Evolutionary conservation across 768 basidiomycete species (phyloP).

Genomic region (Holtermannia corniformis): DNA sequence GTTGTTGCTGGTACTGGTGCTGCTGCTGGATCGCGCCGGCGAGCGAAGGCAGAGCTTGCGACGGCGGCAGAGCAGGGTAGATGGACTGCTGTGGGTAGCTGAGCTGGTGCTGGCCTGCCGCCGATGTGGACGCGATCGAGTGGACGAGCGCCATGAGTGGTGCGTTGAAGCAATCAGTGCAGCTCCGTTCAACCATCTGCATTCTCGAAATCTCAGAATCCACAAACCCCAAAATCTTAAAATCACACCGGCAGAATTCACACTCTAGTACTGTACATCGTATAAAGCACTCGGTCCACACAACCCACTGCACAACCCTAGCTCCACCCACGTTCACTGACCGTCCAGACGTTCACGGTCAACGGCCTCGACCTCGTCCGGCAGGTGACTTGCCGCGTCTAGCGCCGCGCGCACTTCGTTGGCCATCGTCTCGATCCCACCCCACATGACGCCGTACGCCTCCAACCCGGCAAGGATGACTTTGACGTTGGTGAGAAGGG

Average conservation of each 20-base stretch:
- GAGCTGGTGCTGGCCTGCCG: neutral
- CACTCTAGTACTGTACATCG: no score
- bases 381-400: conserved; percentile 32
- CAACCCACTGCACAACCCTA: no score
- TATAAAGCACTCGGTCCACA: no score
- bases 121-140: no score
- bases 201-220: no score
- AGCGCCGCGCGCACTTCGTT: conserved; percentile 39
- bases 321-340: no score
- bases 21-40: neutral
- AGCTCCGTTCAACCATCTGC: no score
- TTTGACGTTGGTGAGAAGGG: conserved; percentile 39
- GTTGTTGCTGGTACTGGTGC: neutral
- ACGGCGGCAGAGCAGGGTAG: neutral
- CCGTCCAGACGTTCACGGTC: no score
- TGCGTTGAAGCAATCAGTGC: no score
- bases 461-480: conserved; percentile 38
- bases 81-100: neutral
- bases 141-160: no score
- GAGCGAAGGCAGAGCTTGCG: neutral
- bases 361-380: conserved; percentile 15
- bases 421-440: conserved; percentile 39
- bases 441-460: conserved; percentile 41
- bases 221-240: no score
- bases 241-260: no score